These are phyloP conservation scores for Ramaria rubella DNA, from an alignment of 768 basidiomycete genomes.

Conservation along the genomic window DNA sequence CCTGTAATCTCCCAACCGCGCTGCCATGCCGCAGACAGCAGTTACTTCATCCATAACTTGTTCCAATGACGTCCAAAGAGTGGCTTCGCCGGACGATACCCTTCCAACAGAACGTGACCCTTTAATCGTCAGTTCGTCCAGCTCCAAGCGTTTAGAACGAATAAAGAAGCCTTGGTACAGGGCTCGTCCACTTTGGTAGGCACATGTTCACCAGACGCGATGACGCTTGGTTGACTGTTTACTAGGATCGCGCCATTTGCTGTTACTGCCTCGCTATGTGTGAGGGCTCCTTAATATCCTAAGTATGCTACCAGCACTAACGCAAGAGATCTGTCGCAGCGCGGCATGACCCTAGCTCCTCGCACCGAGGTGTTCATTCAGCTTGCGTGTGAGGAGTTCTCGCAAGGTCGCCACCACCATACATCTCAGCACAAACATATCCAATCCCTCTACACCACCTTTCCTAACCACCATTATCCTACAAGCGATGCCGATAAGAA, in stretches of 20 bases:
- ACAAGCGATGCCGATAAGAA: too few species aligned
- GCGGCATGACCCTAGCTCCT: conserved; percentile 73
- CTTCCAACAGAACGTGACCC: conserved; percentile 4
- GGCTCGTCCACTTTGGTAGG: conserved; percentile 42
- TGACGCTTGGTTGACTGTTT: not conserved
- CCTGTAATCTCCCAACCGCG: too few species aligned
- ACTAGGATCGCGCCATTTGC: conserved; percentile 68
- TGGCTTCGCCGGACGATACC: too few species aligned
- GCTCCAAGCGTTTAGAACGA: not conserved
- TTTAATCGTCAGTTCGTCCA: not conserved
- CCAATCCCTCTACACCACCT: conserved; percentile 2
- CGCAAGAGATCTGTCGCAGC: conserved; percentile 35
- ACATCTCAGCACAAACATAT: conserved; percentile 26
- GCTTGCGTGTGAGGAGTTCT: conserved; percentile 60
- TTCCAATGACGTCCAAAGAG: too few species aligned
- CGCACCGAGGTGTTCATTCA: conserved; percentile 76
- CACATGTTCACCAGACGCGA: not conserved
- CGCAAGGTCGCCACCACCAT: conserved; percentile 30
- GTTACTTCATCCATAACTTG: too few species aligned
- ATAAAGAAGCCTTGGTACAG: conserved; percentile 44
- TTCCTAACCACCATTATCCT: conserved; percentile 7
- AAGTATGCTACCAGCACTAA: not conserved
- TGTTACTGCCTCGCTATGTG: conserved; percentile 58
- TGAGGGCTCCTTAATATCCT: conserved; percentile 27
- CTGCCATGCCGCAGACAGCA: too few species aligned